Evolutionary conservation across 2,329 filamentous ascomycete genomes (phyloP).

Genomic region (Ceratocystis eucalypticola): DNA sequence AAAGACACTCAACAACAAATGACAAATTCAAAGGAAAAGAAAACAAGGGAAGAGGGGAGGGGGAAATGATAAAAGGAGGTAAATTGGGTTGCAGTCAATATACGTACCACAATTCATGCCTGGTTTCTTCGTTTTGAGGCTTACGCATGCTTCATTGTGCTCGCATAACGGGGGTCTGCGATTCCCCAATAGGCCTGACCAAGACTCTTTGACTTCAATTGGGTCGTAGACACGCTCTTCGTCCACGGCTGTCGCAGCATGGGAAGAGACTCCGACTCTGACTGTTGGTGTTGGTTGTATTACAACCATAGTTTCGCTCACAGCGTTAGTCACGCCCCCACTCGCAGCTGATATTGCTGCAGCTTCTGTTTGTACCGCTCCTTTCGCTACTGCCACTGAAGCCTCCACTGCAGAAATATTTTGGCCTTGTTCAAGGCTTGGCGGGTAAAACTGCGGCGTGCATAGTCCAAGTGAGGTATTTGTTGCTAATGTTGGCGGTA

Average conservation of each 20-base stretch:
- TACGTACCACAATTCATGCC: slow-evolving; percentile 62
- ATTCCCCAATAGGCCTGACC: slow-evolving; percentile 71
- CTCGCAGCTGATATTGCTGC: background rate
- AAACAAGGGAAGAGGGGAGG: background rate
- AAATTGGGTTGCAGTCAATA: background rate
- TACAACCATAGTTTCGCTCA: background rate
- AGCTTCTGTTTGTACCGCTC: background rate
- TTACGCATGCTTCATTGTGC: slow-evolving; percentile 77
- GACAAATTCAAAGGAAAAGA: too few relatives aligned
- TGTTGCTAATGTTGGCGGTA: too few relatives aligned
- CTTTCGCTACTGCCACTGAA: background rate
- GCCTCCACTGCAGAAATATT: too few relatives aligned
- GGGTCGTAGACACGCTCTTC: slow-evolving; percentile 43
- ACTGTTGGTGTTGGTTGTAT: background rate
- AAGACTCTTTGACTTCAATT: slow-evolving; percentile 62
- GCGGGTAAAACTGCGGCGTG: too few relatives aligned
- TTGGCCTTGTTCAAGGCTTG: too few relatives aligned
- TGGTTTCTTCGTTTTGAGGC: slow-evolving; percentile 71
- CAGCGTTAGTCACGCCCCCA: background rate
- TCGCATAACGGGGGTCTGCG: slow-evolving; percentile 67
- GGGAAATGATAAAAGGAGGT: background rate
- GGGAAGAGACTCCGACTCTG: background rate
- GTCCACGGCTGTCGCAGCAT: background rate
- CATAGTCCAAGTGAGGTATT: too few relatives aligned
- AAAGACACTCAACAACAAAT: too few relatives aligned